phyloP scores from a whole-genome alignment of 1,284 basidiomycete species.

The Ustanciosporium gigantosporum region DNA sequence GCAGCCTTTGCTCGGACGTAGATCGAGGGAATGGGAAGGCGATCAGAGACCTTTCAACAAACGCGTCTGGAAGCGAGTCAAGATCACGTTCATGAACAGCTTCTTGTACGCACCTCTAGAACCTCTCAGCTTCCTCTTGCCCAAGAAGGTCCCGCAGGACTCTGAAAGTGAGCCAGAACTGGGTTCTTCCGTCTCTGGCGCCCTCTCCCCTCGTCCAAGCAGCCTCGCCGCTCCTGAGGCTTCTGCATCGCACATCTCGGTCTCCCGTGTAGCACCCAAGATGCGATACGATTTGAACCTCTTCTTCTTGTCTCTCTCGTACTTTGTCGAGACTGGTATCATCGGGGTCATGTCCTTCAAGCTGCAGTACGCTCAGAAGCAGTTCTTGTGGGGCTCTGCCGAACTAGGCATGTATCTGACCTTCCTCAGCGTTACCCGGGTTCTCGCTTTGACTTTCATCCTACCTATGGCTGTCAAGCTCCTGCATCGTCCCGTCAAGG shows the following conservation, averaged over 20 bases:
- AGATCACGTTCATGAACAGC: slow-evolving; percentile 30
- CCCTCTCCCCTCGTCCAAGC: slow-evolving; percentile 7
- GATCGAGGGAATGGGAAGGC: slow-evolving; percentile 1
- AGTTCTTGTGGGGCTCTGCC: slow-evolving; percentile 53
- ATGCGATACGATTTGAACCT: slow-evolving; percentile 51
- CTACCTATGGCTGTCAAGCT: slow-evolving; percentile 53
- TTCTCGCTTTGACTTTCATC: slow-evolving; percentile 47
- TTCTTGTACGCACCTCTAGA: slow-evolving; percentile 39
- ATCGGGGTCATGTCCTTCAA: slow-evolving; percentile 56
- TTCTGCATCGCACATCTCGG: slow-evolving; percentile 48
- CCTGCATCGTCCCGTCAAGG: slow-evolving; percentile 46
- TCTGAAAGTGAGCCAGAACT: slow-evolving; percentile 5
- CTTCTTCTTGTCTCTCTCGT: slow-evolving; percentile 49
- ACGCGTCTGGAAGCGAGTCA: slow-evolving; percentile 33
- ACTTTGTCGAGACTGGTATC: slow-evolving; percentile 47
- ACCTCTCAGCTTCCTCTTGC: slow-evolving; percentile 47
- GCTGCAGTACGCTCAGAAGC: slow-evolving; percentile 52
- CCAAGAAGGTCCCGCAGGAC: slow-evolving; percentile 29
- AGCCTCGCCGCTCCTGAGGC: slow-evolving; percentile 23
- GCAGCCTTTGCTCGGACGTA: slow-evolving; percentile 21
- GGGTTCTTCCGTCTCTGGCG: slow-evolving; percentile 1
- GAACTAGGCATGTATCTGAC: slow-evolving; percentile 55
- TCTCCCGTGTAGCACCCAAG: slow-evolving; percentile 32
- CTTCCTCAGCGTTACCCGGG: slow-evolving; percentile 45
- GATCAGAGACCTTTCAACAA: slow-evolving; percentile 16